phyloP scores from a whole-genome alignment of 371 early-diverging fungal genomes.

The Apophysomyces sp. region DNA sequence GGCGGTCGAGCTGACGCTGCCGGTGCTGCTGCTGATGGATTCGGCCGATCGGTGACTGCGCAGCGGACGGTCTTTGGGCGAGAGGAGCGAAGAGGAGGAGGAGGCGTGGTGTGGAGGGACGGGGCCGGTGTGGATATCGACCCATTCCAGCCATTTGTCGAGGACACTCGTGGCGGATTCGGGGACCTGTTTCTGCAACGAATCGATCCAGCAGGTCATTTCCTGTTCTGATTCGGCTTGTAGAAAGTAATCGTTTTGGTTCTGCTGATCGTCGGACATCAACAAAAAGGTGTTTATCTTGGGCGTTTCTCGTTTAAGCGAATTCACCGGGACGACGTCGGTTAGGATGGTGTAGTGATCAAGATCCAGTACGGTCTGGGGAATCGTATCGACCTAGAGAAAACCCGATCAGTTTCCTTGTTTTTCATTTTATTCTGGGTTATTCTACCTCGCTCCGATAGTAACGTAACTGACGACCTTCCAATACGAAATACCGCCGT shows the following conservation, averaged over 20 bases:
- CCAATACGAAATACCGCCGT: slow-evolving; percentile 34
- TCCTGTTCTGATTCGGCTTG: slow-evolving; percentile 31
- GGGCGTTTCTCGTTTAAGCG: slow-evolving; percentile 12
- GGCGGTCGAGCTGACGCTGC: slow-evolving; percentile 4
- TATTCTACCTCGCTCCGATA: slow-evolving; percentile 31
- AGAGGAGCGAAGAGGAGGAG: background rate
- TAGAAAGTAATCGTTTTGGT: slow-evolving; percentile 30
- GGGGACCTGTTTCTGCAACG: slow-evolving; percentile 18
- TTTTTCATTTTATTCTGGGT: background rate
- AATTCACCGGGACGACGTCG: slow-evolving; percentile 11
- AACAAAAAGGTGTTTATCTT: slow-evolving; percentile 28
- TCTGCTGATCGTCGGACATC: slow-evolving; percentile 26
- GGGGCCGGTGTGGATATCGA: slow-evolving; percentile 21
- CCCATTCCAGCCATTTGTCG: slow-evolving; percentile 43
- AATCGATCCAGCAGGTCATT: slow-evolving; percentile 23
- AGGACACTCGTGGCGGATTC: slow-evolving; percentile 31
- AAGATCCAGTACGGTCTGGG: slow-evolving; percentile 28
- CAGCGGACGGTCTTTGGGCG: background rate
- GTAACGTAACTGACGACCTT: slow-evolving; percentile 39
- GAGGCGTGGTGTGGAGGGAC: background rate
- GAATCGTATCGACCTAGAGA: slow-evolving; percentile 27
- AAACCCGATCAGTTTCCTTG: background rate
- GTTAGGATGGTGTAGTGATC: slow-evolving; percentile 29
- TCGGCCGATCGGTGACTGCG: slow-evolving; percentile 16
- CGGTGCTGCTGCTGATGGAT: slow-evolving; percentile 11